Percentiles rank a stretch among this genome's conserved stretches.
These are phyloP conservation scores for Lepidium sativum DNA, from an alignment of 345 rosid genomes.

Conservation along the genomic window DNA sequence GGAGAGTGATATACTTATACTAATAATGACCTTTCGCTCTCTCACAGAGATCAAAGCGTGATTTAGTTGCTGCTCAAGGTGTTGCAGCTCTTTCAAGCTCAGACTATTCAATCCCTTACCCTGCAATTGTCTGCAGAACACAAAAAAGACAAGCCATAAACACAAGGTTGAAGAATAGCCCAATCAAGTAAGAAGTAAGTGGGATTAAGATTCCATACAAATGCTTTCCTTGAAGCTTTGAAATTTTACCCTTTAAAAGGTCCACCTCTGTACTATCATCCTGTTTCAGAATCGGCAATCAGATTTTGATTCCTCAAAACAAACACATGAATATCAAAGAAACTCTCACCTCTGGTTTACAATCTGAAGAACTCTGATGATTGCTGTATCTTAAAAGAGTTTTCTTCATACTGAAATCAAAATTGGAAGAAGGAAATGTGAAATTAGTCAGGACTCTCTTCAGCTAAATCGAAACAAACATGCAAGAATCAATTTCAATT, in stretches of 20 bases:
- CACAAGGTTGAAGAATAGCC: background rate
- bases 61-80: constrained; percentile 57
- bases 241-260: constrained; percentile 49
- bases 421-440: background rate
- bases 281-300: constrained; percentile 28
- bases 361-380: constrained; percentile 41
- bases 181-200: background rate
- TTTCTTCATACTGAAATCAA: constrained; percentile 55
- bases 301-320: background rate
- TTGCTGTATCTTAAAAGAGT: constrained; percentile 64
- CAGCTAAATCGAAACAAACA: background rate
- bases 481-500: constrained; percentile 8
- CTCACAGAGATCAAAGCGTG: constrained; percentile 58
- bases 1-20: background rate
- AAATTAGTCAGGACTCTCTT: background rate
- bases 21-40: constrained; percentile 57
- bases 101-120: constrained; percentile 61
- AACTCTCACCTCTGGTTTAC: constrained; percentile 47
- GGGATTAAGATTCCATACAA: constrained; percentile 36
- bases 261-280: constrained; percentile 46
- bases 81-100: constrained; percentile 68
- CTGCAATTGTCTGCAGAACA: constrained; percentile 39
- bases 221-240: constrained; percentile 65
- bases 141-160: background rate
- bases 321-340: background rate